Evolutionary conservation across 2,329 filamentous ascomycete species (phyloP), one percentile per base, ranked within the genome.

Genomic region (Dothiorella sarmentorum): DNA sequence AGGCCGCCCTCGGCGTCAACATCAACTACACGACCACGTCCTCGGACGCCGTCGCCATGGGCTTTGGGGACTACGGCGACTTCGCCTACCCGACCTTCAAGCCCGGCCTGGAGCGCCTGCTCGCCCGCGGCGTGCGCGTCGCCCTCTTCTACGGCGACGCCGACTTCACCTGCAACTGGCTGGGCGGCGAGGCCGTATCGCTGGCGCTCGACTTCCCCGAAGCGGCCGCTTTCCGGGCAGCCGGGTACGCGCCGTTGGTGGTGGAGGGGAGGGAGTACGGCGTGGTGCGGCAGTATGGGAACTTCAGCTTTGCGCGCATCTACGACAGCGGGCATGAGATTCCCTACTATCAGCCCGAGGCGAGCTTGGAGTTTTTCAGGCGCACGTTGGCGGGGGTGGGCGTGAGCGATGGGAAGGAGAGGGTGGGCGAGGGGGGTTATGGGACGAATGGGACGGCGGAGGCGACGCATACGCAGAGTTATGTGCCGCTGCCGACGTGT

Each of bases 101-200:
- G 7, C 71, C 75, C n/a, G 76, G 79, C 57, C 65, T 82, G 0
- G 73, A 73, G 18, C 79, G 78, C 56, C 73, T 85, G 15, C 73
- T 85, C 6, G 79, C 80, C 49, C 75, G 75, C 15, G 82, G 81
- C 7, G 75, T 85, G 55, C 82, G 82, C 61, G 82, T 85, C 3
- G 75, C 80, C 40, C 68, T 85, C 26, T 73, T 83, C 37, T 84
- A 85, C 63, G 83, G 83, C 2, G 83, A 85, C 65, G 75, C 80
- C 2, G 83, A 85, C 65, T 85, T 38, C 60, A 33, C 52, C 22
- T 81, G 80, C 72, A 84, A 84, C 66, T 84, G 87, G 84, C 77
- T 87, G 64, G 90, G 90, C 17, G 90, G 89, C 24, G 81, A 94
- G 72, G 86, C 87, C 4, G 79, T 90, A 43, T 88, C 86, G 2